Percentiles rank a stretch among this genome's conserved stretches.
These are phyloP conservation scores for Skeletonema tropicum DNA, from an alignment of 108 stramenopile genomes.

Conservation along the genomic window DNA sequence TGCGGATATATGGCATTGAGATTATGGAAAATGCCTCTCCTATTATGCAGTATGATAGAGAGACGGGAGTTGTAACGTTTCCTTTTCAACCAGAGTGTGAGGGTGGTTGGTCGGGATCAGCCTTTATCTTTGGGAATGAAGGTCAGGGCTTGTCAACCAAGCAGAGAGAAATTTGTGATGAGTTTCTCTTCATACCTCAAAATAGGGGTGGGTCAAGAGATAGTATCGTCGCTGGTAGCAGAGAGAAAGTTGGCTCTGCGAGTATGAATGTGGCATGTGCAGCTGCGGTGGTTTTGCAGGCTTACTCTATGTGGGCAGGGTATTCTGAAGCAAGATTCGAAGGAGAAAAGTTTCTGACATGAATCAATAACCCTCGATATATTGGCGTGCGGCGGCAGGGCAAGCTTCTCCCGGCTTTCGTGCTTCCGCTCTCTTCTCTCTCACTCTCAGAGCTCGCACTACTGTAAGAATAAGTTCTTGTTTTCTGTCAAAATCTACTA, in stretches of 20 bases:
- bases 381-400: too few relatives aligned
- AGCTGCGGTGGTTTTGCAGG: constrained; percentile 23
- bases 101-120: constrained; percentile 6
- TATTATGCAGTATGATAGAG: constrained; percentile 18
- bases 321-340: constrained; percentile 16
- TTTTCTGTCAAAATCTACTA: too few relatives aligned
- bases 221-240: too few relatives aligned
- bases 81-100: constrained; percentile 9
- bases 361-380: too few relatives aligned
- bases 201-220: constrained; percentile 6
- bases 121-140: constrained; percentile 29
- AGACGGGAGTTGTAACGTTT: constrained; percentile 18
- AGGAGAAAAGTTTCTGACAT: constrained; percentile 23
- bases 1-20: constrained; percentile 32
- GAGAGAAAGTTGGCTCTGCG: constrained; percentile 14
- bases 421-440: too few relatives aligned
- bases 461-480: too few relatives aligned
- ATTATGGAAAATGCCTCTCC: constrained; percentile 24
- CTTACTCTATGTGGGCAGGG: constrained; percentile 25
- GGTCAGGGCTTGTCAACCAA: constrained; percentile 19
- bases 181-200: constrained; percentile 21
- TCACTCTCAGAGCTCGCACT: too few relatives aligned
- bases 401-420: too few relatives aligned
- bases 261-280: constrained; percentile 32
- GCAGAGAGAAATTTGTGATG: constrained; percentile 23